A percentile compares a stretch with the other conserved stretches of the same genome.
These are phyloP conservation scores for Lolium multiflorum DNA, from an alignment of 176 grass and related monocot genomes.

Conservation along the genomic window DNA sequence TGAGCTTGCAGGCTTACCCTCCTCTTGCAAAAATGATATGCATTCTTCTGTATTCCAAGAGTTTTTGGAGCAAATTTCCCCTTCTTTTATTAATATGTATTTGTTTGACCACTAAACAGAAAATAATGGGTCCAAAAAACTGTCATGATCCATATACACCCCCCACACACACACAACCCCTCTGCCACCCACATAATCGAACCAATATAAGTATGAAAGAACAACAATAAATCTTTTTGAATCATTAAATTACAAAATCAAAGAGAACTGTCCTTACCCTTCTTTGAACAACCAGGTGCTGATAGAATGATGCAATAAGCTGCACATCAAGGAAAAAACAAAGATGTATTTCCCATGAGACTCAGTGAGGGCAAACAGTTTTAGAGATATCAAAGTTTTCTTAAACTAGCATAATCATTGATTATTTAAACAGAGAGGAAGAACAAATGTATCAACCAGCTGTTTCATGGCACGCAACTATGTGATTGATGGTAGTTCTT, in stretches of 20 bases:
- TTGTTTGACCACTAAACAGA: no score
- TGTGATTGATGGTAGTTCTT: slow-evolving; percentile 10
- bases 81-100: not conserved
- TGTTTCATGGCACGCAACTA: slow-evolving; percentile 8
- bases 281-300: slow-evolving; percentile 97
- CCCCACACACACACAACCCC: no score
- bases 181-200: no score
- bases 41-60: not conserved
- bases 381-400: not conserved
- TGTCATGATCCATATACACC: no score
- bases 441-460: not conserved
- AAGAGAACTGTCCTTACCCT: slow-evolving; percentile 61
- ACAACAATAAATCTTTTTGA: not conserved
- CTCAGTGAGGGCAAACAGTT: slow-evolving; percentile 13
- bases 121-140: no score
- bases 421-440: slow-evolving; percentile 11
- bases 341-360: slow-evolving; percentile 29
- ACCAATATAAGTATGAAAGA: not conserved
- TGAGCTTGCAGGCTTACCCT: not conserved
- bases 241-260: slow-evolving; percentile 14
- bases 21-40: slow-evolving; percentile 1
- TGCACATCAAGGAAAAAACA: slow-evolving; percentile 53
- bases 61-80: not conserved
- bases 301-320: slow-evolving; percentile 88
- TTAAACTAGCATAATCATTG: not conserved